Conservation (phyloP, 2,329 filamentous ascomycete species). For the Geosmithia morbida region DNA sequence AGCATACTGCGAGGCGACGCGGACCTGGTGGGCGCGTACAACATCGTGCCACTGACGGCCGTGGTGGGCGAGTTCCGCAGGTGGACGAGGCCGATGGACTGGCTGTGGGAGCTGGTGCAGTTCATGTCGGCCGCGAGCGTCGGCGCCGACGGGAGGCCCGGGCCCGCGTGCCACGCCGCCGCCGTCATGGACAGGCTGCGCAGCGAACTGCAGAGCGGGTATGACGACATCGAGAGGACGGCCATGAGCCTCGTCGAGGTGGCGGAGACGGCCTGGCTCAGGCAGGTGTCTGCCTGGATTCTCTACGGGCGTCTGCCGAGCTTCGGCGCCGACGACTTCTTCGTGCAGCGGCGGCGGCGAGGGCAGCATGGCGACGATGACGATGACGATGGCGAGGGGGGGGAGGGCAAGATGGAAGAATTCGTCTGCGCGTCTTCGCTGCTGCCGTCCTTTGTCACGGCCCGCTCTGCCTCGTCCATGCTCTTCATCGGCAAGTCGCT, state of each 20-base stretch:
- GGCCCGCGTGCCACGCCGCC: slow-evolving; percentile 45
- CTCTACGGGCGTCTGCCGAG: slow-evolving; percentile 73
- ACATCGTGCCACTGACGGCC: slow-evolving; percentile 81
- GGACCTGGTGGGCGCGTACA: slow-evolving; percentile 73
- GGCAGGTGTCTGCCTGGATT: slow-evolving; percentile 81
- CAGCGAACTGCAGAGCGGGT: slow-evolving; percentile 71
- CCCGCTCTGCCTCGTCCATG: slow-evolving; percentile 64
- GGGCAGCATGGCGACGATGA: slow-evolving; percentile 11
- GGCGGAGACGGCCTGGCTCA: slow-evolving; percentile 83
- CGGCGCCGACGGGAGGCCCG: slow-evolving; percentile 3
- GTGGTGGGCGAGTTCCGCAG: slow-evolving; percentile 74
- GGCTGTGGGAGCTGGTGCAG: slow-evolving; percentile 62
- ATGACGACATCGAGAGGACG: slow-evolving; percentile 68
- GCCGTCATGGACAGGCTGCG: slow-evolving; percentile 65
- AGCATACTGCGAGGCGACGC: slow-evolving; percentile 65
- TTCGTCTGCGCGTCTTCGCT: slow-evolving; percentile 45
- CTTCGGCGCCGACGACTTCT: slow-evolving; percentile 75
- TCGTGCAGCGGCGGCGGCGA: slow-evolving; percentile 36
- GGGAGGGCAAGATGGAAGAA: slow-evolving; percentile 21
- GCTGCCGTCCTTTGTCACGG: slow-evolving; percentile 66
- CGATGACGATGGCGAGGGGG: neutral
- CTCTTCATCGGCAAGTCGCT: slow-evolving; percentile 83
- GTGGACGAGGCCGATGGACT: slow-evolving; percentile 75
- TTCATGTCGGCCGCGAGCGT: slow-evolving; percentile 41
- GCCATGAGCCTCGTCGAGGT: slow-evolving; percentile 58